These are phyloP conservation scores for Tuber borchii DNA, from an alignment of 495 filamentous ascomycete species.

Conservation along the genomic window DNA sequence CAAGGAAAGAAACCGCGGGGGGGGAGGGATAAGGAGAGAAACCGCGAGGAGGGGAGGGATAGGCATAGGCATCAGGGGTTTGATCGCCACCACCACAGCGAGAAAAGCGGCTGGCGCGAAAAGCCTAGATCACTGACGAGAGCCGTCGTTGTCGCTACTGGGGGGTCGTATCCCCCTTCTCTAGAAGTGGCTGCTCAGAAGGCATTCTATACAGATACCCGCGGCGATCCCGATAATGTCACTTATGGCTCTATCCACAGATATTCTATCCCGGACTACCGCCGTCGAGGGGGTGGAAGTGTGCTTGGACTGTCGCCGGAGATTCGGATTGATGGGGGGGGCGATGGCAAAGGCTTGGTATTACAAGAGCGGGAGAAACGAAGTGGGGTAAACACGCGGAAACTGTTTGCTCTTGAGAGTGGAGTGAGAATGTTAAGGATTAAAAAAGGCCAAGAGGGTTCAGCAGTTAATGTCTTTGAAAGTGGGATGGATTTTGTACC, in stretches of 20 bases:
- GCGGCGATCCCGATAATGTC: conserved; percentile 58
- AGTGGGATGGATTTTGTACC: conserved; percentile 47
- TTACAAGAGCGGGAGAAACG: conserved; percentile 40
- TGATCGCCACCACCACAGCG: conserved; percentile 7
- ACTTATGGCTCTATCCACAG: conserved; percentile 57
- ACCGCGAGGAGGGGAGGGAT: conserved; percentile 7
- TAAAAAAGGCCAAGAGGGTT: conserved; percentile 29
- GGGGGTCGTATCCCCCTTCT: conserved; percentile 23
- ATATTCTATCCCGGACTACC: conserved; percentile 57
- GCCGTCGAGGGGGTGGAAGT: conserved; percentile 53
- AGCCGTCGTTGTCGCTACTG: conserved; percentile 5
- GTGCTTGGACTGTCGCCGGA: conserved; percentile 52
- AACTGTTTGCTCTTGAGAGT: conserved; percentile 44
- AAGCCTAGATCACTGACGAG: conserved; percentile 14
- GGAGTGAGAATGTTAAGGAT: conserved; percentile 44
- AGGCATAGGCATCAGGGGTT: conserved; percentile 6
- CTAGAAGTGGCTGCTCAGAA: conserved; percentile 30
- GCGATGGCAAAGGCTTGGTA: conserved; percentile 48
- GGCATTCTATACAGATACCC: conserved; percentile 47
- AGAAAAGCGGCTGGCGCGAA: conserved; percentile 16
- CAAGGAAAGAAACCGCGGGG: conserved; percentile 9
- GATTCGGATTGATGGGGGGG: conserved; percentile 51
- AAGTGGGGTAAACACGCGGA: conserved; percentile 29
- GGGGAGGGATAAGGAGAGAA: conserved; percentile 9
- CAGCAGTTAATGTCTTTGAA: conserved; percentile 37